A percentile compares a stretch with the other conserved stretches of the same genome.
Evolutionary conservation across 495 filamentous ascomycete genomes (phyloP).

Genomic region (Talaromyces ruber): DNA sequence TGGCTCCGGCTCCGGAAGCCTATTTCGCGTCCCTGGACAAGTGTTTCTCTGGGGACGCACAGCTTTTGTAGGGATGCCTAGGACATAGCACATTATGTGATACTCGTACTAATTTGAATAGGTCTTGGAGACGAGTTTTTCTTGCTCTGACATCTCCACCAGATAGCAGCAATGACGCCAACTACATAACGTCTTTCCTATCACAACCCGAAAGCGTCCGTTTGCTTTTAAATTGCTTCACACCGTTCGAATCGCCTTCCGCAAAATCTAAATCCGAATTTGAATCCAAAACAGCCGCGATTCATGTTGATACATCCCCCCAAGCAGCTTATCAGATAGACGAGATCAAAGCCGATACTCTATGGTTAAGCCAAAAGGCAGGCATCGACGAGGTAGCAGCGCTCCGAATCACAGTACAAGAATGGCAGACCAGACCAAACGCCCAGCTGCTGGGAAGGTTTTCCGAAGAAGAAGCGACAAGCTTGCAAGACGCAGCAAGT

Average conservation of each 20-base stretch:
- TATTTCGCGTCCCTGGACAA: conserved; percentile 59
- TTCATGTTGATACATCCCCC: conserved; percentile 66
- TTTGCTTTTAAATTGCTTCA: conserved; percentile 55
- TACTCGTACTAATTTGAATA: conserved; percentile 21
- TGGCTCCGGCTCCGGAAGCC: conserved; percentile 55
- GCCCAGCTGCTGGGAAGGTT: conserved; percentile 56
- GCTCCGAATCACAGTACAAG: conserved; percentile 68
- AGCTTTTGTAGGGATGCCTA: conserved; percentile 42
- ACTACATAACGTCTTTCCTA: conserved; percentile 53
- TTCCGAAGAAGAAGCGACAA: conserved; percentile 58
- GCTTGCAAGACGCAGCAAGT: conserved; percentile 57
- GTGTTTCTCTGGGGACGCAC: conserved; percentile 48
- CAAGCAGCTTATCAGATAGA: conserved; percentile 64
- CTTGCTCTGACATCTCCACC: conserved; percentile 50
- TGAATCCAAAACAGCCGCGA: conserved; percentile 83
- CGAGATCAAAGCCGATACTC: conserved; percentile 74
- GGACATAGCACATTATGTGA: not conserved
- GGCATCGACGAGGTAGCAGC: conserved; percentile 76
- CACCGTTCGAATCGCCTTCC: conserved; percentile 51
- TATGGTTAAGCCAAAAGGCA: conserved; percentile 72
- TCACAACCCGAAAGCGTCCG: conserved; percentile 55
- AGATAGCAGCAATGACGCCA: conserved; percentile 34
- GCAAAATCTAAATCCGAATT: conserved; percentile 61
- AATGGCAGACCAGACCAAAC: conserved; percentile 70
- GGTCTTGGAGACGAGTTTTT: conserved; percentile 72